Evolutionary conservation across 208 protist species (phyloP), one percentile per base, ranked within the genome.

Genomic region (Ichthyophonus hoferi): DNA sequence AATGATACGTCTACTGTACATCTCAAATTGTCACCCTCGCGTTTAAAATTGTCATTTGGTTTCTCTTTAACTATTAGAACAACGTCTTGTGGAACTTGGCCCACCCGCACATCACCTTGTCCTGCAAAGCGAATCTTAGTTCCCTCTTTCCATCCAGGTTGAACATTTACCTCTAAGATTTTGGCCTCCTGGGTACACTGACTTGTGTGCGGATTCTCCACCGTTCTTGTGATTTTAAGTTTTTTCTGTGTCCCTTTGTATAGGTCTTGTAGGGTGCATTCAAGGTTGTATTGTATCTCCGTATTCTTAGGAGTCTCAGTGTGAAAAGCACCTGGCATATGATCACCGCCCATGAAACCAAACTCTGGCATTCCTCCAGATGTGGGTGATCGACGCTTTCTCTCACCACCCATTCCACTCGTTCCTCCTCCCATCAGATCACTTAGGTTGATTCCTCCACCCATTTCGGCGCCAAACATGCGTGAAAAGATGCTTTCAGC

Each of bases 111-210:
- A 87, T 96, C 94, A 33, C 94, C 94, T 77, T 85, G 79, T 24
- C 92, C 79, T 1, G 79, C 34, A 88, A 98, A 99, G 40, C 95
- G 95, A 40, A 99, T 94, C 93, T 99, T 99, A n/a, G 97, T 98
- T 40, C 97, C 97, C 87, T 95, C 96, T 93, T 98, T 98, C 94
- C 97, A 98, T 24, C 97, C 97, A 0, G 97, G 97, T 91, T 96
- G 90, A 82, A 98, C 96, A 14, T 82, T 95, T 89, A 89, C 96
- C 94, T 35, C 94, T 94, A 79, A 86, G 76, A 37, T 90, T 96
- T 95, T n/a, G 97, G 89, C 0, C 91, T 94, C 38, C 91, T 85
- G 3, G 88, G 40, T 84, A 97, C 84, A 14, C 91, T 0, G 7
- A 42, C 2, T 50, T 40, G 1, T 40, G 79, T n/a, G n/a, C n/a